These are phyloP conservation scores for Crithidia expoeki DNA, from an alignment of 208 protist genomes.

Conservation along the genomic window DNA sequence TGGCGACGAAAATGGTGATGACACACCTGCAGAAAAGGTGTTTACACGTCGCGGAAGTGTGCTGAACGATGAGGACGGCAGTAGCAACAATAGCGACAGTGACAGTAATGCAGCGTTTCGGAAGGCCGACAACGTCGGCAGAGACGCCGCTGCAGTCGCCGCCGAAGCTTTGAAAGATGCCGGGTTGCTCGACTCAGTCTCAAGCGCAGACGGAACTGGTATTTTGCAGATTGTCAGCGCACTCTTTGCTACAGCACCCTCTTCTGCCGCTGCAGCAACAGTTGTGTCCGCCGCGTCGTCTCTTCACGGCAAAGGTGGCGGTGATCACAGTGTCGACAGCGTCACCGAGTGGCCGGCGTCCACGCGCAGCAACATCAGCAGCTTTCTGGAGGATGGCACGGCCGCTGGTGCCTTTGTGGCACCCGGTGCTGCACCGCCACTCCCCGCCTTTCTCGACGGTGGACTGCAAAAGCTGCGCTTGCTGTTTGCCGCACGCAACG, in stretches of 20 bases:
- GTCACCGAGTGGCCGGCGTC: background rate
- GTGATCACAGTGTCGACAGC: background rate
- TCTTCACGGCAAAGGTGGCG: too few relatives aligned
- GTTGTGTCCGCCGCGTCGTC: background rate
- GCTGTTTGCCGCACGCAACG: constrained; percentile 23
- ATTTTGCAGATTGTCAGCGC: constrained; percentile 3
- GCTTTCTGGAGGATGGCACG: background rate
- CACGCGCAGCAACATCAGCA: background rate
- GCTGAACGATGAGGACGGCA: background rate
- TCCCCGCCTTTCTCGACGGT: constrained; percentile 23
- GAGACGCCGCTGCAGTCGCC: constrained; percentile 4
- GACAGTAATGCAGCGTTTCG: background rate
- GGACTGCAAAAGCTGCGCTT: constrained; percentile 23
- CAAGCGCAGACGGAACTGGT: background rate
- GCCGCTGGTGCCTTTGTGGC: background rate
- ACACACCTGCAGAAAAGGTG: background rate
- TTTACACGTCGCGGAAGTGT: background rate
- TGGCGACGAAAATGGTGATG: background rate
- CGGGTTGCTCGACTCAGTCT: constrained; percentile 1
- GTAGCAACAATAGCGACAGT: background rate
- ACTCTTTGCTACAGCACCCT: background rate
- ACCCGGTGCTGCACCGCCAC: background rate
- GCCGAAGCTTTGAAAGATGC: constrained; percentile 9
- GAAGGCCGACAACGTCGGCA: background rate
- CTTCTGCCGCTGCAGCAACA: background rate